Evolutionary conservation across 345 rosid species (phyloP), one percentile per base, ranked within the genome.

Genomic region (Durio zibethinus): DNA sequence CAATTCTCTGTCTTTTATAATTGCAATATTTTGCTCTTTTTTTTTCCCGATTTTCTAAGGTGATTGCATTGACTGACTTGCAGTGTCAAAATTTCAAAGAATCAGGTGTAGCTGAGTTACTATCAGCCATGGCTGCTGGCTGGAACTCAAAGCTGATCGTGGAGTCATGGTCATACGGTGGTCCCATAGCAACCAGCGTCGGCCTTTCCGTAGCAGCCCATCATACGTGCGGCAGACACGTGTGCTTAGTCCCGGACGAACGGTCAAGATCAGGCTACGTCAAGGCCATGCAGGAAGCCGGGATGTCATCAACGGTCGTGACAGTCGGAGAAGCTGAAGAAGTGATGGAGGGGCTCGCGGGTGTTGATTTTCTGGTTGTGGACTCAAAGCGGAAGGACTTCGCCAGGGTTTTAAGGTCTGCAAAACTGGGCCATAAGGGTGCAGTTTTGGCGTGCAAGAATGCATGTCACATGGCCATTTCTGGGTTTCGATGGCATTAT

Each of bases 71-170:
- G 11, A 73, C 45, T 81, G 62, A 48, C n/a, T 12, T 79, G 38
- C 85, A 94, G 98, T 85, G 91, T 79, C 78, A 74, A 69, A 81
- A 77, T 72, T 78, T 76, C 73, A 72, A 82, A 52, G 95, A 90
- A 53, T 90, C 95, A 5, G 93, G 90, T 2, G 92, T 85, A 0
- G 82, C 97, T 0, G 98, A 94, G 89, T 83, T 94, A 15, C 83
- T 93, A 31, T 88, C 98, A 0, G 97, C 98, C 54, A 91, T 88
- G 82, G 98, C 97, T 0, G 98, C 98, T 9, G 98, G 98, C 23
- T 93, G 97, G 97, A 90, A 89, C 87, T 79, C 97, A 0, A 90
- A 82, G 65, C 79, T 93, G 48, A 89, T 93, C 16, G 87, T 93
- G 3, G 98, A 94, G 68, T 85, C 95, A 0, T 91, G 98, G 97